Evolutionary conservation across 2,329 filamentous ascomycete genomes (phyloP).

Genomic region (Sordariomycetes sp.): DNA sequence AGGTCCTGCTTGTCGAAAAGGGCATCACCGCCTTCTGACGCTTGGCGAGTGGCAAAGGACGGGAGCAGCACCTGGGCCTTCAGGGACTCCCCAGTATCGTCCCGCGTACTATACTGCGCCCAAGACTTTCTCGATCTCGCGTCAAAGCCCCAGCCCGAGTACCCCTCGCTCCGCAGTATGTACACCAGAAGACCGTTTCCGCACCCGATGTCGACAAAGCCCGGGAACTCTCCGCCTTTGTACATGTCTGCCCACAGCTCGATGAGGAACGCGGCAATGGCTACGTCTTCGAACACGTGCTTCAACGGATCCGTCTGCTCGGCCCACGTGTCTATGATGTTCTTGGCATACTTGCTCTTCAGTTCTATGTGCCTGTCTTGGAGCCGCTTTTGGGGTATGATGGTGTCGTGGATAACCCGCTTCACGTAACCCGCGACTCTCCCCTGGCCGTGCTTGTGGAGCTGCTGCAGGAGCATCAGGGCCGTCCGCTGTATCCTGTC

Average conservation of each 20-base stretch:
- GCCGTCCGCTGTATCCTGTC: slow-evolving; percentile 55
- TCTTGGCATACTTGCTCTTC: slow-evolving; percentile 67
- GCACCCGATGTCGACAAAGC: slow-evolving; percentile 93
- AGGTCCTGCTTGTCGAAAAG: slow-evolving; percentile 5
- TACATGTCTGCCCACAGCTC: slow-evolving; percentile 90
- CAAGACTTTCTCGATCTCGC: slow-evolving; percentile 79
- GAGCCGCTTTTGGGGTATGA: slow-evolving; percentile 65
- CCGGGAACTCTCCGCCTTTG: slow-evolving; percentile 51
- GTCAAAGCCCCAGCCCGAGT: slow-evolving; percentile 82
- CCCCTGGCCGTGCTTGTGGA: slow-evolving; percentile 66
- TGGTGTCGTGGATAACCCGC: slow-evolving; percentile 69
- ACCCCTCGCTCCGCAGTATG: slow-evolving; percentile 72
- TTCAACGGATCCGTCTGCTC: slow-evolving; percentile 82
- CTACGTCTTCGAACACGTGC: slow-evolving; percentile 90
- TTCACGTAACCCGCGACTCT: slow-evolving; percentile 61
- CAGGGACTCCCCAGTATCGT: slow-evolving; percentile 15
- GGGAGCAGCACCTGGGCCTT: slow-evolving; percentile 39
- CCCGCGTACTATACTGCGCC: slow-evolving; percentile 49
- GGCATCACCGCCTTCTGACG: slow-evolving; percentile 9
- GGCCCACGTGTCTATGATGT: slow-evolving; percentile 65
- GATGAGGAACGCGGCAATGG: slow-evolving; percentile 84
- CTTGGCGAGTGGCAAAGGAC: slow-evolving; percentile 19
- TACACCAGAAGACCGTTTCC: slow-evolving; percentile 88
- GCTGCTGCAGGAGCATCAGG: slow-evolving; percentile 53
- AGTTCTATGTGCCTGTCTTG: slow-evolving; percentile 75